Evolutionary conservation across 2,329 filamentous ascomycete genomes (phyloP).

Genomic region (Fusarium siculi): DNA sequence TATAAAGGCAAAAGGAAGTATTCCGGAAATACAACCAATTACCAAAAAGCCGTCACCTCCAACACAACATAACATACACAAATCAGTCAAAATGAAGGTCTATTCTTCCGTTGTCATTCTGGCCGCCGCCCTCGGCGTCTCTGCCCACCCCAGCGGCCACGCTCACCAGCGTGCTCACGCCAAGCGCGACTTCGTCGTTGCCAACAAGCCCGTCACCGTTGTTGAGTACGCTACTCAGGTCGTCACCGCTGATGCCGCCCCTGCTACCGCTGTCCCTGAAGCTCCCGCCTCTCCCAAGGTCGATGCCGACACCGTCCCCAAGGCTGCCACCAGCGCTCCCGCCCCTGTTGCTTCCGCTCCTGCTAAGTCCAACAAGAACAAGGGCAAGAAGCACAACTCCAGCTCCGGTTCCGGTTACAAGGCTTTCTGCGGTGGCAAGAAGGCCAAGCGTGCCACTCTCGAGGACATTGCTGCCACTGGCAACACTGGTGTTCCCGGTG

Average conservation of each 20-base stretch:
- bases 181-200: constrained; percentile 49
- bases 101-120: constrained; percentile 51
- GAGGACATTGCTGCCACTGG: constrained; percentile 59
- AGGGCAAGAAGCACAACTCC: constrained; percentile 23
- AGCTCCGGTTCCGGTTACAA: constrained; percentile 39
- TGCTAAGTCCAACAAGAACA: constrained; percentile 5
- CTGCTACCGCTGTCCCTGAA: constrained; percentile 2
- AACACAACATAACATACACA: background rate
- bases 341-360: background rate
- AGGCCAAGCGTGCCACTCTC: constrained; percentile 58
- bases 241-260: constrained; percentile 4
- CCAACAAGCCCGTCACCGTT: constrained; percentile 48
- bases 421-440: constrained; percentile 51
- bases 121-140: constrained; percentile 54
- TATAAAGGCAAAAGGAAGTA: constrained; percentile 40
- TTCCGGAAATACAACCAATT: constrained; percentile 37
- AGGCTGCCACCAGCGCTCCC: background rate
- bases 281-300: background rate
- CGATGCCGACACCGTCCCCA: constrained; percentile 6
- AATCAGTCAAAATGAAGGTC: constrained; percentile 54
- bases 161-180: constrained; percentile 51
- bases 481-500: constrained; percentile 55
- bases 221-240: constrained; percentile 38
- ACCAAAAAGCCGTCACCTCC: constrained; percentile 23
- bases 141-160: constrained; percentile 55